A percentile compares a stretch with the other conserved stretches of the same genome.
Evolutionary conservation across 306 rosid species (phyloP).

Genomic region (Clitoria ternatea): DNA sequence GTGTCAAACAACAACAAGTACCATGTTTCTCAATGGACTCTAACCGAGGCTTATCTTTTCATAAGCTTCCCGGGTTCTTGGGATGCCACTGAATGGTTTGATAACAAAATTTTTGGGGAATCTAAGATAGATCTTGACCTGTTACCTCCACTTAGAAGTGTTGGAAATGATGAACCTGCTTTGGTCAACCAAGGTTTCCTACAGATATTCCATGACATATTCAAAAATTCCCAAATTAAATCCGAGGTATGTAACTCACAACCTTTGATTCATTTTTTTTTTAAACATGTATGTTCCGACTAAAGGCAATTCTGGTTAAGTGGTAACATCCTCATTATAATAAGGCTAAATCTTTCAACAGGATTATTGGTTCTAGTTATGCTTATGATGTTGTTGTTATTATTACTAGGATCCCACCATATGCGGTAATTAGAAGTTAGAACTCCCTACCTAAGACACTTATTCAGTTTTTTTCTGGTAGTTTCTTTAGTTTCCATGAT

Average conservation of each 20-base stretch:
- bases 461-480: neutral
- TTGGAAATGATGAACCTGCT: slow-evolving; percentile 61
- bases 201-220: slow-evolving; percentile 30
- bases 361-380: too few relatives aligned
- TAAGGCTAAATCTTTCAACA: too few relatives aligned
- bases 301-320: too few relatives aligned
- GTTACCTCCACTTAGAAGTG: slow-evolving; percentile 60
- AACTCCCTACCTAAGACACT: neutral
- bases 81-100: slow-evolving; percentile 39
- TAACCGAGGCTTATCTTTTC: slow-evolving; percentile 15
- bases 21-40: slow-evolving; percentile 25
- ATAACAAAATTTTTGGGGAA: slow-evolving; percentile 43
- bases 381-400: neutral
- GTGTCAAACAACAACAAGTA: slow-evolving; percentile 15
- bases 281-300: too few relatives aligned
- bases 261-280: neutral
- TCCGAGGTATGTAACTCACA: slow-evolving; percentile 32
- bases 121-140: slow-evolving; percentile 22
- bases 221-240: slow-evolving; percentile 3
- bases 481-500: neutral
- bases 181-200: slow-evolving; percentile 47
- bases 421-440: too few relatives aligned
- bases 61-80: slow-evolving; percentile 54
- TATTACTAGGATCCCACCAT: neutral
- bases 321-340: too few relatives aligned